A percentile compares a stretch with the other conserved stretches of the same genome.
phyloP scores from a whole-genome alignment of 768 basidiomycete species.

The Hebeloma cylindrosporum region DNA sequence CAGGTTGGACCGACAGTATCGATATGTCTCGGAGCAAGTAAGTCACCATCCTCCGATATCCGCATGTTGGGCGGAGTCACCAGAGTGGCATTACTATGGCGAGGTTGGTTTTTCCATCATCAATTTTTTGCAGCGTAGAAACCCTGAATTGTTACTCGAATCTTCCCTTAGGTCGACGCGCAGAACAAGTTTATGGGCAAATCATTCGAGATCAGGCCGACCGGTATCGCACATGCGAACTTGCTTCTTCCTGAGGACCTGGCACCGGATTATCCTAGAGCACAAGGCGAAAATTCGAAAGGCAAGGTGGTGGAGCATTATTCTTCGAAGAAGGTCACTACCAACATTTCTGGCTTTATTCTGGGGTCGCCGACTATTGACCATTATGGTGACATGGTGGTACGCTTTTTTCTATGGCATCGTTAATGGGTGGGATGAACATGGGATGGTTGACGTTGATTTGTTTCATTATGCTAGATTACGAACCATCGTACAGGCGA shows the following conservation, averaged over 20 bases:
- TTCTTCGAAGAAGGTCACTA: slow-evolving; percentile 94
- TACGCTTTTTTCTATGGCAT: slow-evolving; percentile 40
- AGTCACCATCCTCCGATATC: slow-evolving; percentile 97
- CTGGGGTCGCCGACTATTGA: slow-evolving; percentile 86
- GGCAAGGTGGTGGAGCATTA: slow-evolving; percentile 85
- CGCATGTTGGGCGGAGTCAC: slow-evolving; percentile 92
- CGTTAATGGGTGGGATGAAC: neutral
- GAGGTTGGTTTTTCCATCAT: slow-evolving; percentile 46
- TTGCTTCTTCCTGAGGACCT: slow-evolving; percentile 70
- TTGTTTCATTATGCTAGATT: slow-evolving; percentile 45
- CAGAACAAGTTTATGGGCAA: slow-evolving; percentile 97
- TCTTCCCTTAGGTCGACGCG: slow-evolving; percentile 72
- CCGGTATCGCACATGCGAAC: slow-evolving; percentile 90
- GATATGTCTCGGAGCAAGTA: slow-evolving; percentile 95
- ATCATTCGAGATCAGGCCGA: slow-evolving; percentile 94
- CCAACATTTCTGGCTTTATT: slow-evolving; percentile 90
- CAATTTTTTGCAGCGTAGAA: no score
- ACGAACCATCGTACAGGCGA: slow-evolving; percentile 92
- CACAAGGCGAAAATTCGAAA: slow-evolving; percentile 37
- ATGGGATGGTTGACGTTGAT: slow-evolving; percentile 4
- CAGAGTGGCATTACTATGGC: slow-evolving; percentile 87
- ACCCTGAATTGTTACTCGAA: neutral
- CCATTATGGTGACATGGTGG: slow-evolving; percentile 93
- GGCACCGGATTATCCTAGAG: slow-evolving; percentile 62
- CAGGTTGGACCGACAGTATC: slow-evolving; percentile 80